Evolutionary conservation across 1,284 basidiomycete species (phyloP), one percentile per base, ranked within the genome.

Genomic region (Boletus smithii): DNA sequence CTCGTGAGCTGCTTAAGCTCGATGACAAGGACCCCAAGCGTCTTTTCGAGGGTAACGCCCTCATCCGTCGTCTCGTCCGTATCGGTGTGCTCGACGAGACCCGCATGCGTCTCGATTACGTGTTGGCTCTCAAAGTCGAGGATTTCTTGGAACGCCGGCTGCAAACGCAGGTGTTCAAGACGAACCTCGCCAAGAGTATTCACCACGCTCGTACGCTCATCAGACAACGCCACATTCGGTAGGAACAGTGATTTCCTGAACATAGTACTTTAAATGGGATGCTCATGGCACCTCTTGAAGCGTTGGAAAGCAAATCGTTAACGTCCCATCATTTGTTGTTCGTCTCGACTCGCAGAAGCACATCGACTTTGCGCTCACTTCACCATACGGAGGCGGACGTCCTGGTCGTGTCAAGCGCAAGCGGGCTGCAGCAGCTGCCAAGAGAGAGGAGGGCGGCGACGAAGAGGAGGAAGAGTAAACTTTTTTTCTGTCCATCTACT

Each of bases 151-250:
- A 99, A 82, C 85, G 97, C 63, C 80, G 97, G 64, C 78, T 99
- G 64, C 97, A 99, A 79, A 99, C 97, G 48, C 97, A 98, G 79
- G 97, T 99, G 63, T 99, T 98, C 91, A 99, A 99, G 84, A 86
- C 83, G 58, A 94, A 95, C 61, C 81, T 99, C 58, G 97, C 97
- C 55, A 98, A 98, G 85, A 89, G 85, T 62, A 97, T 99, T 65
- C 97, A 99, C 75, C 97, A 99, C 72, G 97, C 97, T 49, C 90
- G 95, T 75, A 93, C 95, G 57, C 81, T 99, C 66, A 99, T 99
- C 76, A 81, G 90, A 69, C 97, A 99, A 75, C 80, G 95, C 61
- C 92, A 95, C 79, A 95, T 95, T 65, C 91, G 91, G 89, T 91
- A 57, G 56, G 83, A 16, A 17, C 0, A 0, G 13, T 13, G 11